Evolutionary conservation across 805 yeast species (phyloP).

Genomic region (Metschnikowia proteae): DNA sequence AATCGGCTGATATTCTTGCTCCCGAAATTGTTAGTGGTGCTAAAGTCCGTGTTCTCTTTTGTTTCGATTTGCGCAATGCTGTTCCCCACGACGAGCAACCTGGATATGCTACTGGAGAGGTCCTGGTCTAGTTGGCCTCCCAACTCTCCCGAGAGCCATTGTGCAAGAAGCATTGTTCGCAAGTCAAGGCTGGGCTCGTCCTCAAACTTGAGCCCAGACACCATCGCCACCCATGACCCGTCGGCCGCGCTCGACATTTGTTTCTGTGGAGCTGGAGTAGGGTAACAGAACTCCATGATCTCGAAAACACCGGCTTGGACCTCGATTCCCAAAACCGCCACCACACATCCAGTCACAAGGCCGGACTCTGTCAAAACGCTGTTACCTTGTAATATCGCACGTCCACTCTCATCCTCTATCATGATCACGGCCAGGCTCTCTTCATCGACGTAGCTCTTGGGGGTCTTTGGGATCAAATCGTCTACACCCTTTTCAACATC

Average conservation of each 20-base stretch:
- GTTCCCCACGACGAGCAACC: slow-evolving; percentile 71
- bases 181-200: slow-evolving; percentile 42
- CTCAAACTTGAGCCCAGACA: slow-evolving; percentile 70
- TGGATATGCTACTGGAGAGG: slow-evolving; percentile 33
- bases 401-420: slow-evolving; percentile 91
- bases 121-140: slow-evolving; percentile 30
- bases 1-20: slow-evolving; percentile 52
- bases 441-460: slow-evolving; percentile 32
- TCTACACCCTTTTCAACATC: slow-evolving; percentile 67
- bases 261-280: slow-evolving; percentile 58
- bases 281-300: slow-evolving; percentile 74
- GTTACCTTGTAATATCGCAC: slow-evolving; percentile 69
- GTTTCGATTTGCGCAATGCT: slow-evolving; percentile 41
- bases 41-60: slow-evolving; percentile 23
- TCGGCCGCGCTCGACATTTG: slow-evolving; percentile 18
- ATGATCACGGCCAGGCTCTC: slow-evolving; percentile 54
- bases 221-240: slow-evolving; percentile 48
- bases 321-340: slow-evolving; percentile 85
- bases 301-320: slow-evolving; percentile 78
- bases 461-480: slow-evolving; percentile 43
- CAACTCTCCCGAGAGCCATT: slow-evolving; percentile 70
- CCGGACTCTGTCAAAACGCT: slow-evolving; percentile 48
- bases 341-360: slow-evolving; percentile 84
- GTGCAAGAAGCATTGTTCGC: slow-evolving; percentile 56
- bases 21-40: slow-evolving; percentile 45